These are phyloP conservation scores for Tillandsia fasciculata DNA, from an alignment of 176 grass and related monocot species.

Conservation along the genomic window DNA sequence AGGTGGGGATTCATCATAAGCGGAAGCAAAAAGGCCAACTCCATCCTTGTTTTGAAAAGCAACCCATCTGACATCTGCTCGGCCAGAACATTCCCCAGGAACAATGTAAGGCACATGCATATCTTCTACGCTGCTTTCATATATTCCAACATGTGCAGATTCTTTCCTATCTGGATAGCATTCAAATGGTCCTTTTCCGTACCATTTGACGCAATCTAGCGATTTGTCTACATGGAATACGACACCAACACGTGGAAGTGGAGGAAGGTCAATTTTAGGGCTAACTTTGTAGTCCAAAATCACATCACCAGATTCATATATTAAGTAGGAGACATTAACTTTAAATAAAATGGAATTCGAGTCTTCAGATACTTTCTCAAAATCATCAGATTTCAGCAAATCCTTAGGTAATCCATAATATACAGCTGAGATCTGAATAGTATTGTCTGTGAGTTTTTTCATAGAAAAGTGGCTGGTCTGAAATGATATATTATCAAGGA, in stretches of 20 bases:
- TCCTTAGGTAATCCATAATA: slow-evolving; percentile 41
- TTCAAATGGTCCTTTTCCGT: slow-evolving; percentile 73
- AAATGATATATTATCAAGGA: slow-evolving; percentile 43
- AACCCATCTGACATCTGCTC: slow-evolving; percentile 65
- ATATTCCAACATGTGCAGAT: slow-evolving; percentile 54
- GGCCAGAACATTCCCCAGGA: slow-evolving; percentile 49
- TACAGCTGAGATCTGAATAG: slow-evolving; percentile 44
- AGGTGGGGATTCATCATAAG: slow-evolving; percentile 39
- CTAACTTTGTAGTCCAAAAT: slow-evolving; percentile 56
- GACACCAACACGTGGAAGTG: slow-evolving; percentile 64
- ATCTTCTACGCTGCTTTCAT: slow-evolving; percentile 49
- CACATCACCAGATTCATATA: slow-evolving; percentile 56
- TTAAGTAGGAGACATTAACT: slow-evolving; percentile 36
- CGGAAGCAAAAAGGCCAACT: slow-evolving; percentile 49
- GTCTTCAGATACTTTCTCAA: slow-evolving; percentile 14
- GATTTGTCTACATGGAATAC: slow-evolving; percentile 52
- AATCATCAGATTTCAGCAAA: slow-evolving; percentile 19
- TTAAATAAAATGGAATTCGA: slow-evolving; percentile 22
- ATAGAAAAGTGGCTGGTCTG: slow-evolving; percentile 41
- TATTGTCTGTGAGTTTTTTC: slow-evolving; percentile 38
- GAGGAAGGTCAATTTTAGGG: slow-evolving; percentile 62
- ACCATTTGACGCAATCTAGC: slow-evolving; percentile 47
- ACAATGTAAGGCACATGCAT: slow-evolving; percentile 83
- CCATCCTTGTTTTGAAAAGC: slow-evolving; percentile 41
- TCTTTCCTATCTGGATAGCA: slow-evolving; percentile 88